A percentile compares a stretch with the other conserved stretches of the same genome.
Conservation (phyloP, 116 monocot species). For the Trichopus zeylanicus region DNA sequence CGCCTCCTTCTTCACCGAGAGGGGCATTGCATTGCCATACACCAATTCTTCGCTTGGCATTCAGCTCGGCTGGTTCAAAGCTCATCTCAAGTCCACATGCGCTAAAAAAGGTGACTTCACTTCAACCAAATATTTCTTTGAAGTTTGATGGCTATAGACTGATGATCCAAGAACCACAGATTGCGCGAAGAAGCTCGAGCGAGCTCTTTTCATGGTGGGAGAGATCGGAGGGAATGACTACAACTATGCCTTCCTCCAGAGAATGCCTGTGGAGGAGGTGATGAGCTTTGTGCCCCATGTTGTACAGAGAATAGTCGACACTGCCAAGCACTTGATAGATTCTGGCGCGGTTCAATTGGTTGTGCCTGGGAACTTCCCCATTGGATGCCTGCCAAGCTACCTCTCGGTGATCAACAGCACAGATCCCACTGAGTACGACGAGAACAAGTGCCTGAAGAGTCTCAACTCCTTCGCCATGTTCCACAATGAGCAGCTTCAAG, state of each 20-base stretch:
- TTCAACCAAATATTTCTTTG: background rate
- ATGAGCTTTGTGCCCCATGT: conserved; percentile 21
- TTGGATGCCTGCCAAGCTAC: conserved; percentile 29
- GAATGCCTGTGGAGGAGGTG: conserved; percentile 13
- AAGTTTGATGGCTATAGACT: background rate
- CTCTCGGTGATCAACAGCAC: conserved; percentile 4
- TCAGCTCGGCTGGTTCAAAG: conserved; percentile 43
- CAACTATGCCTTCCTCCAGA: conserved; percentile 24
- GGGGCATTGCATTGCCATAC: conserved; percentile 2
- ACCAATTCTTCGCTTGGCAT: conserved; percentile 21
- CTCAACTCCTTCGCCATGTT: conserved; percentile 17
- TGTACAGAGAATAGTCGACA: conserved; percentile 21
- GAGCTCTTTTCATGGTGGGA: conserved; percentile 38
- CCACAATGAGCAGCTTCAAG: conserved; percentile 24
- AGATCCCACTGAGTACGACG: conserved; percentile 10
- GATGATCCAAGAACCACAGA: background rate
- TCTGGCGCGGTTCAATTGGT: conserved; percentile 19
- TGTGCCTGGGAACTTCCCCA: conserved; percentile 31
- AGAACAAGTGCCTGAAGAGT: conserved; percentile 6
- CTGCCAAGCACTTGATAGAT: conserved; percentile 16
- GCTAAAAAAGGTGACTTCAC: conserved; percentile 5
- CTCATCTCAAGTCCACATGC: conserved; percentile 21
- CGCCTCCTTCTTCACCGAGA: conserved; percentile 17
- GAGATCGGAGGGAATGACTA: conserved; percentile 73
- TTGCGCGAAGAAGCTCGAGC: conserved; percentile 3